Evolutionary conservation across 768 basidiomycete genomes (phyloP), one percentile per base, ranked within the genome.

Genomic region (Rossbeevera mucosa): DNA sequence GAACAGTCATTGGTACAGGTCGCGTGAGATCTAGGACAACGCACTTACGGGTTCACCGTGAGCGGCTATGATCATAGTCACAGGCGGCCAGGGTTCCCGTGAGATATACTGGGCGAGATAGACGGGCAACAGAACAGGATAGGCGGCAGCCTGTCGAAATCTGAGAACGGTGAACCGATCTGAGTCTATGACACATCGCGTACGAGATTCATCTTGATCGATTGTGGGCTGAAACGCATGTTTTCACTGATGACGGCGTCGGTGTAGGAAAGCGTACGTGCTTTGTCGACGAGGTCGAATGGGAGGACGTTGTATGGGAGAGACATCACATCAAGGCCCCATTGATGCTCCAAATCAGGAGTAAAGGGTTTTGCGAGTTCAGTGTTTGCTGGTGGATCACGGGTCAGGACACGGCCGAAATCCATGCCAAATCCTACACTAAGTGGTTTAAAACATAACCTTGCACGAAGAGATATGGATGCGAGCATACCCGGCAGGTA

Each of bases 41-140:
- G 7, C 3, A 52, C 68, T 52, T 31, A 70, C 70, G 3, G 64
- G 61, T 28, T 59, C 51, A 25, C 48, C 16, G 46, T 71, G 58
- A 28, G 68, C 70, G 7, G 65, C 50, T 31, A 64, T 26, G 49
- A 71, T 54, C 2, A 70, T 48, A 3, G 70, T 71, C 28, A 70
- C 53, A 4, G 61, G 57, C 1, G 63, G 63, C 54, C 64, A 68
- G 24, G 61, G 64, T 13, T 60, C 51, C 6, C 52, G 42, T 7
- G 65, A 57, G 46, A 74, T 59, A 59, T 83, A 86, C 57, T 77
- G 76, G 18, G 73, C 74, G 9, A 86, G 68, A 65, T 86, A 87
- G 5, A 84, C 61, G 5, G 85, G 85, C n/a, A 86, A 64, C 20
- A 86, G 72, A 28, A 86, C 69, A 3, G 85, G 85, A 56, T 80